Conservation (phyloP, 495 filamentous ascomycete species). For the Aspergillus homomorphus region DNA sequence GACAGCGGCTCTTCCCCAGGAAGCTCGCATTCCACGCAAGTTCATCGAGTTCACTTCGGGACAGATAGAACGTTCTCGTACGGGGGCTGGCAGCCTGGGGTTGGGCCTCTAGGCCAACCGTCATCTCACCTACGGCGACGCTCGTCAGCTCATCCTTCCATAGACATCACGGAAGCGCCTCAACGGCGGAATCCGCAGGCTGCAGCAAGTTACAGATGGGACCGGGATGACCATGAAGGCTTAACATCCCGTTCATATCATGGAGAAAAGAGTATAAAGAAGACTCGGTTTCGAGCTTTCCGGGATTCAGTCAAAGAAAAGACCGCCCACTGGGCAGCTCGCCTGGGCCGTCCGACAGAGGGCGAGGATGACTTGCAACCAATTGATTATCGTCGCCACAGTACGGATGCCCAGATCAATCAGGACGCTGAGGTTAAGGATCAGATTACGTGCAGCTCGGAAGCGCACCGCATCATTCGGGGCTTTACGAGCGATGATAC, state of each 20-base stretch:
- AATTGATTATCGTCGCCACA: background rate
- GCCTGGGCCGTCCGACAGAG: constrained; percentile 6
- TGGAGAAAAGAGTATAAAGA: background rate
- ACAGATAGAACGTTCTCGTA: constrained; percentile 14
- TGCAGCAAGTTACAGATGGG: background rate
- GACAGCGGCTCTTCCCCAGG: background rate
- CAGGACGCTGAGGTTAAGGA: background rate
- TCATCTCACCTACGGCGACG: background rate
- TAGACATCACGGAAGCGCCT: constrained; percentile 14
- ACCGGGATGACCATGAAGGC: background rate
- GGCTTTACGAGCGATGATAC: constrained; percentile 16
- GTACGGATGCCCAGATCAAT: constrained; percentile 1
- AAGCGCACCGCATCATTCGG: constrained; percentile 25
- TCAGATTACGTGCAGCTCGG: constrained; percentile 9
- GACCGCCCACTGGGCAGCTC: constrained; percentile 4
- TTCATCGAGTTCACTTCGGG: constrained; percentile 16
- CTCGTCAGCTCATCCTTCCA: constrained; percentile 3
- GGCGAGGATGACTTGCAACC: constrained; percentile 8
- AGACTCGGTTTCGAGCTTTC: background rate
- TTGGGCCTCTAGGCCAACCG: background rate
- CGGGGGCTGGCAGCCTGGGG: background rate
- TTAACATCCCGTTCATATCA: background rate
- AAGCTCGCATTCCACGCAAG: background rate
- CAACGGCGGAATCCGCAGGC: background rate
- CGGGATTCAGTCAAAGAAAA: background rate